phyloP scores from a whole-genome alignment of 331 rosid genomes.

The Malus hybrid region DNA sequence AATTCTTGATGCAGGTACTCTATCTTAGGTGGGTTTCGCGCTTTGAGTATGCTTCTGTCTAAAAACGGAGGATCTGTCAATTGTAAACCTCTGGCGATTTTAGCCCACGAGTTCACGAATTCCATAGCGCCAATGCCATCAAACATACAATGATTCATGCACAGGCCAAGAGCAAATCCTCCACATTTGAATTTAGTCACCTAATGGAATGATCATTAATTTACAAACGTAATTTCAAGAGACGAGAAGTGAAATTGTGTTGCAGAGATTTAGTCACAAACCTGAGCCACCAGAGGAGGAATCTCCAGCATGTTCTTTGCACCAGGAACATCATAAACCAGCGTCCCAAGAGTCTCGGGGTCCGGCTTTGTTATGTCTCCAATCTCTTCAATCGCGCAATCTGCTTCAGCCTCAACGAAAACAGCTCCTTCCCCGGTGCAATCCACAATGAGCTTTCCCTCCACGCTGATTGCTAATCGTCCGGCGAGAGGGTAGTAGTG shows the following conservation, averaged over 20 bases:
- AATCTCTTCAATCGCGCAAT: constrained; percentile 41
- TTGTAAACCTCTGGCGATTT: constrained; percentile 47
- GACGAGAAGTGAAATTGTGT: background rate
- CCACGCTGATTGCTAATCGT: constrained; percentile 49
- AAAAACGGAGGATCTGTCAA: constrained; percentile 42
- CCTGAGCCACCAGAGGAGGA: constrained; percentile 34
- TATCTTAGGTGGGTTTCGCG: constrained; percentile 44
- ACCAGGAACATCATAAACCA: constrained; percentile 31
- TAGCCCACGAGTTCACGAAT: constrained; percentile 79
- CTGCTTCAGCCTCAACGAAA: constrained; percentile 67
- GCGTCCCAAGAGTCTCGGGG: constrained; percentile 29
- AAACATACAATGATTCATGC: constrained; percentile 82
- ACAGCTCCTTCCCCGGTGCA: constrained; percentile 71
- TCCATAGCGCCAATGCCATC: constrained; percentile 84
- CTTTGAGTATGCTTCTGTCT: constrained; percentile 51
- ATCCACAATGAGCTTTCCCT: constrained; percentile 60
- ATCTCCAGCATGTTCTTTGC: constrained; percentile 31
- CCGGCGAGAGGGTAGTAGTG: constrained; percentile 76
- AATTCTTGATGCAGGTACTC: constrained; percentile 58
- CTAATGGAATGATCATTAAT: constrained; percentile 13
- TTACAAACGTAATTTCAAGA: background rate
- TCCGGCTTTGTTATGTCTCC: constrained; percentile 67
- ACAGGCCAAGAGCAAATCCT: constrained; percentile 68
- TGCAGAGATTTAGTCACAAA: background rate
- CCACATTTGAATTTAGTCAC: constrained; percentile 81